Conservation (phyloP, 1,284 basidiomycete genomes). For the Moniliella sp. region DNA sequence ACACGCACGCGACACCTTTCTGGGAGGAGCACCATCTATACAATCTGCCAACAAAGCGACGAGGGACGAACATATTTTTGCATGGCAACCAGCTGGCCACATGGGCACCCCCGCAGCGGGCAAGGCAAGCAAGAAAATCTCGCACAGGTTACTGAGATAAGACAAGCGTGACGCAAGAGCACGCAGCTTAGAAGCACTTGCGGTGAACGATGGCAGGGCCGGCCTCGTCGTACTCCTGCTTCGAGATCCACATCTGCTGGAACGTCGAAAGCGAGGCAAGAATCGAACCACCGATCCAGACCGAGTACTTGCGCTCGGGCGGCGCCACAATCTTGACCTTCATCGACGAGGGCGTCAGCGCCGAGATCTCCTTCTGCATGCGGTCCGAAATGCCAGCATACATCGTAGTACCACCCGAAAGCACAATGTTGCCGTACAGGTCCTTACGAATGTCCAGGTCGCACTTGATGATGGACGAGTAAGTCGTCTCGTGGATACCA, state of each 20-base stretch:
- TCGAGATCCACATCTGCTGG: slow-evolving; percentile 76
- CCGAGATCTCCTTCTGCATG: slow-evolving; percentile 90
- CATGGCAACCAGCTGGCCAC: no score
- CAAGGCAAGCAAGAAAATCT: no score
- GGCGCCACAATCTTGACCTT: slow-evolving; percentile 47
- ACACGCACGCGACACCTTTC: no score
- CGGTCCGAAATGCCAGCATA: slow-evolving; percentile 89
- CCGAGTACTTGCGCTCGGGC: slow-evolving; percentile 41
- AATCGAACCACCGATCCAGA: slow-evolving; percentile 98
- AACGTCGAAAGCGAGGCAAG: slow-evolving; percentile 83
- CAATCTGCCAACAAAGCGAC: no score
- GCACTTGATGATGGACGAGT: slow-evolving; percentile 63
- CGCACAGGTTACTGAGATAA: no score
- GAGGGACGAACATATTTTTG: no score
- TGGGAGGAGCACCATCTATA: no score
- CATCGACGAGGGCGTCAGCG: slow-evolving; percentile 57
- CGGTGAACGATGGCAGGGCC: slow-evolving; percentile 26
- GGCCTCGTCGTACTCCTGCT: slow-evolving; percentile 42
- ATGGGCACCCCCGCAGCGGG: no score
- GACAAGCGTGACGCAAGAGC: no score
- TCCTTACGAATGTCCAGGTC: slow-evolving; percentile 50
- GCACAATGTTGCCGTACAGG: slow-evolving; percentile 76
- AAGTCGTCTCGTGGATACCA: slow-evolving; percentile 87
- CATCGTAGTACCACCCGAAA: slow-evolving; percentile 91
- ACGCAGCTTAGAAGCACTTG: no score